Evolutionary conservation across 805 yeast genomes (phyloP).

Genomic region (Sugiyamaella americana): DNA sequence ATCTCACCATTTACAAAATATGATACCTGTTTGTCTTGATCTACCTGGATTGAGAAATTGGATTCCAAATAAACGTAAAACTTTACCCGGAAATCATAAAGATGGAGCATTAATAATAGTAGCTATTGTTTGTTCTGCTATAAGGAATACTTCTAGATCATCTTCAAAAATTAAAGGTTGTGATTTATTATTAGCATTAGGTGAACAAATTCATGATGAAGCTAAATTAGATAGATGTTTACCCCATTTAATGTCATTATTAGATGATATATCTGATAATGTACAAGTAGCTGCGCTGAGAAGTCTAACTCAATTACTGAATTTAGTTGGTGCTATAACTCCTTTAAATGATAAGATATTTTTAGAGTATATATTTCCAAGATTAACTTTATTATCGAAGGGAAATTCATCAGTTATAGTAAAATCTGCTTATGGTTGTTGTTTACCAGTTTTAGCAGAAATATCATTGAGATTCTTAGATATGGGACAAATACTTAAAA

Average conservation of each 20-base stretch:
- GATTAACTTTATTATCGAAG: constrained; percentile 42
- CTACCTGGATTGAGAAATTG: constrained; percentile 19
- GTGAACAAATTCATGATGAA: constrained; percentile 75
- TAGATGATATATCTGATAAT: constrained; percentile 60
- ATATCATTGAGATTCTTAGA: constrained; percentile 60
- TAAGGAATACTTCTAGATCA: constrained; percentile 56
- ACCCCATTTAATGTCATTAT: constrained; percentile 68
- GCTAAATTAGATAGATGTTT: constrained; percentile 78
- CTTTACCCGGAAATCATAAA: constrained; percentile 28
- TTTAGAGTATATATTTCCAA: constrained; percentile 77
- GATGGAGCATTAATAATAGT: constrained; percentile 54
- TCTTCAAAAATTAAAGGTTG: constrained; percentile 60
- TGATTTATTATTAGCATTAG: constrained; percentile 66
- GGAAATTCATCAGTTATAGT: constrained; percentile 41
- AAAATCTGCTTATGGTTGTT: constrained; percentile 62
- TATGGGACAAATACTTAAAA: constrained; percentile 44
- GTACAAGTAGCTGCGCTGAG: constrained; percentile 65
- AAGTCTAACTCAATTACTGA: constrained; percentile 59
- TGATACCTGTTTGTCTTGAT: constrained; percentile 16
- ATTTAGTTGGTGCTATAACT: constrained; percentile 56
- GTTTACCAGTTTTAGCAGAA: constrained; percentile 66
- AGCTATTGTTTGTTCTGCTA: constrained; percentile 50
- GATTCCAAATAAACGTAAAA: constrained; percentile 15
- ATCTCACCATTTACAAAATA: no score
- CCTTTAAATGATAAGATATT: constrained; percentile 73